A percentile compares a stretch with the other conserved stretches of the same genome.
These are phyloP conservation scores for Harringtonia lauricola DNA, from an alignment of 2,329 filamentous ascomycete genomes.

Conservation along the genomic window DNA sequence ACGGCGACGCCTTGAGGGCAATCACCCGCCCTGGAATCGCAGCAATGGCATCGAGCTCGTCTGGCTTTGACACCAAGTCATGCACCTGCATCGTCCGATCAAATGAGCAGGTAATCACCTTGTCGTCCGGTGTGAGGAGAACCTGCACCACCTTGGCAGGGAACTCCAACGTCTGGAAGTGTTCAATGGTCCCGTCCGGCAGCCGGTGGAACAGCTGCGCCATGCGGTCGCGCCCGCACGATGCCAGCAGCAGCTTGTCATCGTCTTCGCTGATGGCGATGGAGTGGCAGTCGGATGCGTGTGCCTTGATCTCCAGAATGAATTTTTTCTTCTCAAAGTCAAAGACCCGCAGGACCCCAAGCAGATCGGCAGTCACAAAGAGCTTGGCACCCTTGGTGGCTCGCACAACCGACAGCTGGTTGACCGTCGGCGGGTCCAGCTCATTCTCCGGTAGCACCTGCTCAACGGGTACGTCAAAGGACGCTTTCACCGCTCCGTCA, in stretches of 20 bases:
- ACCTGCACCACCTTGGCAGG: constrained; percentile 69
- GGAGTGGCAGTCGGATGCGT: constrained; percentile 74
- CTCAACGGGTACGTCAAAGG: constrained; percentile 59
- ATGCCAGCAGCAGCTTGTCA: constrained; percentile 59
- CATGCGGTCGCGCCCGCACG: constrained; percentile 81
- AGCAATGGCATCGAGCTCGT: constrained; percentile 53
- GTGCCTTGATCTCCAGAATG: constrained; percentile 68
- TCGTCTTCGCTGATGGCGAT: constrained; percentile 60
- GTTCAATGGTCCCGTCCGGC: constrained; percentile 48
- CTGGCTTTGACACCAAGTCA: constrained; percentile 61
- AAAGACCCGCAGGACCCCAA: constrained; percentile 68
- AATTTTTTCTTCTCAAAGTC: constrained; percentile 51
- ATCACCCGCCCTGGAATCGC: constrained; percentile 70
- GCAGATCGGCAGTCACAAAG: constrained; percentile 75
- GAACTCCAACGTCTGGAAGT: constrained; percentile 91
- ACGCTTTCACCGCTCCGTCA: constrained; percentile 56
- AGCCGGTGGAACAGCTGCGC: constrained; percentile 72
- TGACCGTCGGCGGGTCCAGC: constrained; percentile 37
- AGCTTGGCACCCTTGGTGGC: constrained; percentile 51
- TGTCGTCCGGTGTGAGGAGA: constrained; percentile 64
- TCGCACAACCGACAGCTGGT: constrained; percentile 49
- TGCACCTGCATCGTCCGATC: constrained; percentile 81
- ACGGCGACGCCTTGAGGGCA: constrained; percentile 73
- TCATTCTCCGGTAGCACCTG: constrained; percentile 39
- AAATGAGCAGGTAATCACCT: constrained; percentile 73